A percentile compares a stretch with the other conserved stretches of the same genome.
Evolutionary conservation across 169 alveolate genomes (phyloP).

Genomic region (Prorocentrum cordatum): DNA sequence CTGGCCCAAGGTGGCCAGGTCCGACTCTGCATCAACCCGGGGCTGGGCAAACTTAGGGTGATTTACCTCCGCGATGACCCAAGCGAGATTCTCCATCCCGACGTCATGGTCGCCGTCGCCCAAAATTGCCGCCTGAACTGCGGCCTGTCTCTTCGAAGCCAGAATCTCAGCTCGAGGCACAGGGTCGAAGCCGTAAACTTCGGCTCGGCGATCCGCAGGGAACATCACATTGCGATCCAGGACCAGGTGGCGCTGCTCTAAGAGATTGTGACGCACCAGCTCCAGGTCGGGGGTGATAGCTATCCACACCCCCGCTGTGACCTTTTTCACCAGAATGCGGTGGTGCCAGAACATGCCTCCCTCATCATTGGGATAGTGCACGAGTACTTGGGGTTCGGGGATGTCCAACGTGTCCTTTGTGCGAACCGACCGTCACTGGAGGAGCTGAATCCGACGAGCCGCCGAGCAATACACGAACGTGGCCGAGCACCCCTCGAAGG

Average conservation of each 20-base stretch:
- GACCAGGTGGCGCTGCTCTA: background rate
- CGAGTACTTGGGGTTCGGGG: background rate
- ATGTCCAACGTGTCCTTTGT: background rate
- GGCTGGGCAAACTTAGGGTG: background rate
- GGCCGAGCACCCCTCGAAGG: too few relatives aligned
- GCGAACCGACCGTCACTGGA: too few relatives aligned
- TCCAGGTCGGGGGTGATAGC: background rate
- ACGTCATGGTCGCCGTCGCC: background rate
- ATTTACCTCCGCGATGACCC: background rate
- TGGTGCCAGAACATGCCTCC: slow-evolving; percentile 6
- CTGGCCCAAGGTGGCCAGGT: background rate
- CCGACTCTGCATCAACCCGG: background rate
- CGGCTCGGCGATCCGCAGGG: background rate
- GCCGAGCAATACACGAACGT: too few relatives aligned
- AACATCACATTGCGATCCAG: background rate
- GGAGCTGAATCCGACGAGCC: too few relatives aligned
- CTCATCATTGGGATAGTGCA: background rate
- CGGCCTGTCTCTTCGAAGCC: background rate
- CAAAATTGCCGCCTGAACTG: background rate
- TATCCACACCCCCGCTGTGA: background rate
- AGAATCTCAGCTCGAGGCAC: background rate
- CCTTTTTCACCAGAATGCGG: background rate
- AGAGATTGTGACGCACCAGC: background rate
- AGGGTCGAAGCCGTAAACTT: slow-evolving; percentile 8
- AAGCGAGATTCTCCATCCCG: background rate